Evolutionary conservation across 116 monocot species (phyloP), one percentile per base, ranked within the genome.

Genomic region (Dioscorea cayenensis): DNA sequence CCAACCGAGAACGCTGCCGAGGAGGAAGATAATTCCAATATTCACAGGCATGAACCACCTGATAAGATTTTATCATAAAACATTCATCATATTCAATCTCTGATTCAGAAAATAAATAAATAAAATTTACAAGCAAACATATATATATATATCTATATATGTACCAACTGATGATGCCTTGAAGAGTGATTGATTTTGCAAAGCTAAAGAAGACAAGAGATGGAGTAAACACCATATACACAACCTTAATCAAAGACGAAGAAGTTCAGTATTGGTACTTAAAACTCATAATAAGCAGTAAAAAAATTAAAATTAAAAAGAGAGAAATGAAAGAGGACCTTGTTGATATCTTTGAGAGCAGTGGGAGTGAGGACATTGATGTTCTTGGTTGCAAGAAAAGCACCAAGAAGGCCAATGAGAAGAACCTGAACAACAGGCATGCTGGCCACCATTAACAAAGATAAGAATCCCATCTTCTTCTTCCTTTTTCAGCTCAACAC

Each of bases 11-110:
- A 83, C 10, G 21, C 83, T 84, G 8, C 97, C 97, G 36, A 85
- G 65, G 28, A 93, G 36, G 81, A 90, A 97, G 27, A 77, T 89
- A 23, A 97, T 80, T 7, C 75, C 93, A 27, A 93, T 88, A 71
- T 97, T 97, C 7, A 92, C 81, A 0, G 90, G 97, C 97, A 97
- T 97, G 75, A 86, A 97, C 97, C 97, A 97, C 97, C 97, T 97
- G 18, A 58, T 35, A 32, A 19, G 17, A 59, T 17, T 21, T 59
- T 6, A 6, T 19, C 59, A 59, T 14, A 21, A 59, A 16, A 19
- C 59, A 59, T 59, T 21, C 21, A 62, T 62, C 62, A 22, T 7
- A 11, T 62, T 22, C 23, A 62, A 62, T 11, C 23, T 23, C 16
- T n/a, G 55, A n/a, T 18, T 14, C 14, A 51, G 51, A 51, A 11